phyloP scores from a whole-genome alignment of 1,284 basidiomycete genomes.

The Marasmius fiardii region DNA sequence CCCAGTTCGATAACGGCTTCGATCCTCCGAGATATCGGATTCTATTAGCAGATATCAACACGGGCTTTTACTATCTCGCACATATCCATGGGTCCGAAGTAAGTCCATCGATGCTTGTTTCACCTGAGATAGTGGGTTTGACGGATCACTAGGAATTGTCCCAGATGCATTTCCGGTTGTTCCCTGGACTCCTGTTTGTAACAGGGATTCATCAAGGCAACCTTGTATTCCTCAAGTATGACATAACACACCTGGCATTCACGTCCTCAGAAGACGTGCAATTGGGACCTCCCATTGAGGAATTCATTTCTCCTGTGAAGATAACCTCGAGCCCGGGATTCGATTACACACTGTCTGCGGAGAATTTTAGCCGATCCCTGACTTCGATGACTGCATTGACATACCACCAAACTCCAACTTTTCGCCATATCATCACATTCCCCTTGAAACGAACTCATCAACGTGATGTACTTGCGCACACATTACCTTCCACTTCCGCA shows the following conservation, averaged over 20 bases:
- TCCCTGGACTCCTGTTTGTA: neutral
- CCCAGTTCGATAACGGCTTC: conserved; percentile 26
- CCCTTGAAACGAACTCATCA: neutral
- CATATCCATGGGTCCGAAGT: conserved; percentile 30
- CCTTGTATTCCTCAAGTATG: neutral
- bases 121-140: neutral
- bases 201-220: neutral
- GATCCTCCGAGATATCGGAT: conserved; percentile 31
- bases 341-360: neutral
- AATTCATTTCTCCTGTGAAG: neutral
- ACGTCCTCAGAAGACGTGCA: neutral
- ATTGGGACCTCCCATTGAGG: neutral
- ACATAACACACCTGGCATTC: neutral
- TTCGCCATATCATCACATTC: neutral
- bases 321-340: neutral
- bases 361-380: neutral
- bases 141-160: neutral
- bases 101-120: conserved; percentile 9
- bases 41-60: conserved; percentile 30
- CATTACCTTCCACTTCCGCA: conserved; percentile 25
- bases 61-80: conserved; percentile 26
- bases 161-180: neutral
- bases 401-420: conserved; percentile 5
- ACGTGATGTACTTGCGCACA: neutral
- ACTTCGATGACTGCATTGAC: neutral